Evolutionary conservation across 257 asterid species (phyloP).

Genomic region (Echites panduratus): DNA sequence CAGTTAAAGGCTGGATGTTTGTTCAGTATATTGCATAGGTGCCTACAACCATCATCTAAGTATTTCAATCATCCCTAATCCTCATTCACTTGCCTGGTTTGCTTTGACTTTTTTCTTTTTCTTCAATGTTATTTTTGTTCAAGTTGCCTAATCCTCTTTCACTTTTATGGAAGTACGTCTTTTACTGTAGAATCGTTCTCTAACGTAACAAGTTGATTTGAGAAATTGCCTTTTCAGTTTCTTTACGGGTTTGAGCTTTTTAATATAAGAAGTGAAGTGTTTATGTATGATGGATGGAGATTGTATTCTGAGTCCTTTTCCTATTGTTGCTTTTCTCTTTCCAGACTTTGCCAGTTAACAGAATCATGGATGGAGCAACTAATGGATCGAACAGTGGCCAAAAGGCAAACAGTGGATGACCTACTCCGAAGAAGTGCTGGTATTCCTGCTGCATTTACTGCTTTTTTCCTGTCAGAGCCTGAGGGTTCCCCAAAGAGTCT

Average conservation of each 20-base stretch:
- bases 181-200: not conserved
- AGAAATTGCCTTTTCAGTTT: not conserved
- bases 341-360: slow-evolving; percentile 77
- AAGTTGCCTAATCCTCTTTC: not conserved
- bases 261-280: not conserved
- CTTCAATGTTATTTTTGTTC: not conserved
- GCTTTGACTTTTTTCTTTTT: not conserved
- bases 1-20: not conserved
- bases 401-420: slow-evolving; percentile 97
- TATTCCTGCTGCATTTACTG: slow-evolving; percentile 94
- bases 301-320: not conserved
- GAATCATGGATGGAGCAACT: slow-evolving; percentile 95
- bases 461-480: slow-evolving; percentile 93
- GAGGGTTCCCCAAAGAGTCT: slow-evolving; percentile 93
- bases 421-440: slow-evolving; percentile 99
- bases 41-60: not conserved
- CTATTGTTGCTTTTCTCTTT: slow-evolving; percentile 27
- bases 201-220: not conserved
- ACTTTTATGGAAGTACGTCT: not conserved
- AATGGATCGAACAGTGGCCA: slow-evolving; percentile 81
- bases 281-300: not conserved
- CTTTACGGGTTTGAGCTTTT: not conserved
- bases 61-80: not conserved
- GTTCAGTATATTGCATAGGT: not conserved
- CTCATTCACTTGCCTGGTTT: slow-evolving; percentile 6